phyloP scores from a whole-genome alignment of 1,139 yeast genomes.

The Chernovozyma sophiae-reginae region DNA sequence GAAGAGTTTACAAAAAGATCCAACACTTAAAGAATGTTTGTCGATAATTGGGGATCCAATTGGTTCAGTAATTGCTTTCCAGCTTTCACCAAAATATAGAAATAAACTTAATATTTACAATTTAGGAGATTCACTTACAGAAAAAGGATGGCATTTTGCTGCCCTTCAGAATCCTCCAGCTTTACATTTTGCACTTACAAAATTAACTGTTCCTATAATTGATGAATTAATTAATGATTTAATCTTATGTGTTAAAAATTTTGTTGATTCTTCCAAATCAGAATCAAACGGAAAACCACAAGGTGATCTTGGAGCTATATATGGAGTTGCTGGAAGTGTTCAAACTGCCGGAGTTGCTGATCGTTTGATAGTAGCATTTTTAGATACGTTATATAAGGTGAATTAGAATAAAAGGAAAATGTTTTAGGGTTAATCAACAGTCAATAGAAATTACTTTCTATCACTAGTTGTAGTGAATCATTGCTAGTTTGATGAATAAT shows the following conservation, averaged over 20 bases:
- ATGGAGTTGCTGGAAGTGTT: constrained; percentile 93
- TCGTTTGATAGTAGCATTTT: constrained; percentile 67
- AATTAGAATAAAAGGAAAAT: not conserved
- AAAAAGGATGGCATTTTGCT: constrained; percentile 85
- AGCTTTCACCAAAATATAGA: constrained; percentile 30
- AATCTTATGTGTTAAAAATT: constrained; percentile 41
- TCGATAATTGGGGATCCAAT: constrained; percentile 80
- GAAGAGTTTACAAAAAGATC: constrained; percentile 45
- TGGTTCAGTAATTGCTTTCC: constrained; percentile 77
- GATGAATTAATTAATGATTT: constrained; percentile 61
- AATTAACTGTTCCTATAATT: constrained; percentile 59
- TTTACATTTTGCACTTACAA: constrained; percentile 82
- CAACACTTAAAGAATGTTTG: constrained; percentile 40
- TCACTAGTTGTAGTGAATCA: not conserved
- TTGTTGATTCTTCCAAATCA: constrained; percentile 21
- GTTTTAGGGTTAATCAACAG: not conserved
- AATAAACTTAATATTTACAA: constrained; percentile 60
- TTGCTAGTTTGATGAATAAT: not conserved
- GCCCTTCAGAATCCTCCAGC: constrained; percentile 89
- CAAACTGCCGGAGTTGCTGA: constrained; percentile 84
- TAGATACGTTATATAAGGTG: constrained; percentile 69
- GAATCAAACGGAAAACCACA: constrained; percentile 15
- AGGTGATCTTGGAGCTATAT: constrained; percentile 77
- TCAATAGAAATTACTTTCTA: not conserved
- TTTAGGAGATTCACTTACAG: constrained; percentile 63